Evolutionary conservation across 2,329 filamentous ascomycete genomes (phyloP).

Genomic region (Xylaria digitata): DNA sequence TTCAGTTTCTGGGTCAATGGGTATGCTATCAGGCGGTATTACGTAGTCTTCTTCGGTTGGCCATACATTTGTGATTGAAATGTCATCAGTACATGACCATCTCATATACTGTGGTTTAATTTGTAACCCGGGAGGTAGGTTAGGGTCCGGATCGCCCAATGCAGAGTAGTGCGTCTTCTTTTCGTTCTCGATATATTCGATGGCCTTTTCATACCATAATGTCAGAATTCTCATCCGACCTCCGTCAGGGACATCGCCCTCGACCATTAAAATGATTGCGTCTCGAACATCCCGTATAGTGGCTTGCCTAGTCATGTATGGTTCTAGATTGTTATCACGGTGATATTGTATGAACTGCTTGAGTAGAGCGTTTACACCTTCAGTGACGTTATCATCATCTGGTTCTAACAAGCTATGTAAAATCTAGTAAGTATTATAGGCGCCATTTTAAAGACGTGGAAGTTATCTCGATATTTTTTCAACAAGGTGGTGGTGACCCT

Average conservation of each 20-base stretch:
- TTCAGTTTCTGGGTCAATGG: background rate
- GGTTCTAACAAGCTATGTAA: background rate
- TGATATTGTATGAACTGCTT: constrained; percentile 19
- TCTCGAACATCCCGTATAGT: background rate
- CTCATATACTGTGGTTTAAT: background rate
- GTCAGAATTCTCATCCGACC: background rate
- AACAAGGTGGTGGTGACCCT: background rate
- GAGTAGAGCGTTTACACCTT: background rate
- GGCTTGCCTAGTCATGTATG: background rate
- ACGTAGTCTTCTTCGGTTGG: background rate
- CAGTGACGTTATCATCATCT: background rate
- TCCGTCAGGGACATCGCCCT: background rate
- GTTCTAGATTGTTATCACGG: background rate
- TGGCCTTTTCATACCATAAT: constrained; percentile 11
- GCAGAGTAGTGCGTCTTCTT: constrained; percentile 5
- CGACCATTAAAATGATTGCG: background rate
- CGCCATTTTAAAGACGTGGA: background rate
- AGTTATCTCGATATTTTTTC: too few species aligned
- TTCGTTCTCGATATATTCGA: background rate
- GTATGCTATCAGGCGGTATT: background rate
- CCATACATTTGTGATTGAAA: background rate
- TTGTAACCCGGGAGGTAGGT: background rate
- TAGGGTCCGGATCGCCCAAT: background rate
- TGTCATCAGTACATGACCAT: constrained; percentile 20
- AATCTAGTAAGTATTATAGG: background rate